Base-by-base conservation (phyloP, 495 filamentous ascomycete species). In the Usnea hakonensis region DNA sequence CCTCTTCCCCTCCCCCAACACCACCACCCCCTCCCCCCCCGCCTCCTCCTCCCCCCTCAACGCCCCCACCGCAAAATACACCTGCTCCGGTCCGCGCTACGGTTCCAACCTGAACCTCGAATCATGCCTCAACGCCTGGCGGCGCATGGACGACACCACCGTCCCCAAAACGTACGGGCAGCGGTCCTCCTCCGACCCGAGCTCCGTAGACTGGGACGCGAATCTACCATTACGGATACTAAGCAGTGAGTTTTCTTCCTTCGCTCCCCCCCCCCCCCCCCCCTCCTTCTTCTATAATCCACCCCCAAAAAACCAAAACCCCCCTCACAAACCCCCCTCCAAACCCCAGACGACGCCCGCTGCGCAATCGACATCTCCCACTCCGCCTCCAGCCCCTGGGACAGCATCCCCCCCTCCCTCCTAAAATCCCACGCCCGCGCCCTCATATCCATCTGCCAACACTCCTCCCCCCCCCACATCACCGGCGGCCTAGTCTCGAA, bases 331-430 rank as follows among this genome's bases (percentile, higher is more conserved):
- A 36, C 41, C 19, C 41, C 19, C 13, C 13, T 5, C 41, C n/a
- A 8, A n/a, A n/a, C n/a, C 41, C 2, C n/a, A 44, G 41, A 32
- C 30, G 52, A 62, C 32, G 60, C 48, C 38, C 33, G 41, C 21
- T 62, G 60, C 41, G 60, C 60, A 14, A 2, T 62, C 40, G 60
- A 62, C 30, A 38, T 62, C 5, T 30, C 26, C 35, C 58, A 61
- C 44, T 36, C 32, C 28, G 9, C 58, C 28, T 8, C 8, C 17
- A 17, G 36, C 37, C 10, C 9, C 28, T 32, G 17, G 17, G 58
- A 61, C 35, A 53, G 14, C 32, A 53, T 53, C 44, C 19, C 44
- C 17, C 58, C 58, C 13, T 23, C 32, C 32, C 40, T 32, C 36
- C 32, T 61, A n/a, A 61, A 61, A 40, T 17, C 17, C 10, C 21